Evolutionary conservation across 805 yeast species (phyloP).

Genomic region (Cyberlindnera lachancei): DNA sequence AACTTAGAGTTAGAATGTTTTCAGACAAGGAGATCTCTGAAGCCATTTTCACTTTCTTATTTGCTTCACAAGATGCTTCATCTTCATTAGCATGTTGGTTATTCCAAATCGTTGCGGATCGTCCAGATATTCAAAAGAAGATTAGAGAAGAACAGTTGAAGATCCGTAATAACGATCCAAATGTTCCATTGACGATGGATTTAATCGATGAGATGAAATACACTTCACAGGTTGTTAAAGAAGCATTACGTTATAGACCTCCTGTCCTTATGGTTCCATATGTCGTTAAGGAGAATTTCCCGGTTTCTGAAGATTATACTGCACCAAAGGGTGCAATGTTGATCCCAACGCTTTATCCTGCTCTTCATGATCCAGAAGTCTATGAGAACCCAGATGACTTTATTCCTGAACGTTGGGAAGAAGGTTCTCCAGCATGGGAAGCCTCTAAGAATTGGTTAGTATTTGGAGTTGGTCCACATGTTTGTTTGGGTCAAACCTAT

Average conservation of each 20-base stretch:
- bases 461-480: conserved; percentile 96
- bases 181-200: conserved; percentile 52
- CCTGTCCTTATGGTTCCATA: conserved; percentile 98
- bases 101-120: conserved; percentile 91
- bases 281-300: conserved; percentile 80
- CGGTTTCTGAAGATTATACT: conserved; percentile 73
- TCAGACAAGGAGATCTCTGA: conserved; percentile 89
- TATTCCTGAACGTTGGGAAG: conserved; percentile 92
- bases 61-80: conserved; percentile 97
- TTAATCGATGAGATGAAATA: conserved; percentile 81
- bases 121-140: conserved; percentile 83
- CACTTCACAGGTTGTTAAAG: conserved; percentile 87
- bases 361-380: conserved; percentile 95
- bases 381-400: conserved; percentile 92
- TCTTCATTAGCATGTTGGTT: conserved; percentile 97
- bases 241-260: conserved; percentile 89
- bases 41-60: conserved; percentile 91
- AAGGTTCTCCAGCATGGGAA: conserved; percentile 66
- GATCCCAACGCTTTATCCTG: conserved; percentile 92
- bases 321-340: conserved; percentile 98
- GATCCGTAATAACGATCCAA: conserved; percentile 73
- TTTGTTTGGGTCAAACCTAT: conserved; percentile 90
- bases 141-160: conserved; percentile 87
- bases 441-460: conserved; percentile 91
- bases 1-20: conserved; percentile 70